phyloP scores from a whole-genome alignment of 371 early-diverging fungal genomes.

The Mortierella sp. region DNA sequence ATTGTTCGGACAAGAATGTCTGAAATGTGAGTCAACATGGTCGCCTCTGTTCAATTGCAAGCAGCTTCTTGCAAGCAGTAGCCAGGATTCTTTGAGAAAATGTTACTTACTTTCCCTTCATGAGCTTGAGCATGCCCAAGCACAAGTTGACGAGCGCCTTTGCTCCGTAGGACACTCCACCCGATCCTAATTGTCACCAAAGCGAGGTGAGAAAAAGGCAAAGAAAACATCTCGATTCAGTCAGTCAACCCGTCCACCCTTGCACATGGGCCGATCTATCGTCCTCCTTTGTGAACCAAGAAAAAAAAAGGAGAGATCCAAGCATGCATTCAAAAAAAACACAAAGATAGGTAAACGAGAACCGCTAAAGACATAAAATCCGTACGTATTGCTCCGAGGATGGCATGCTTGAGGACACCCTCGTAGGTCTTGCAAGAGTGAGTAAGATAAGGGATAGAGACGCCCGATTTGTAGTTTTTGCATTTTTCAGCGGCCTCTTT shows the following conservation, averaged over 20 bases:
- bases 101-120: constrained; percentile 42
- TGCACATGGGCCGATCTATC: not conserved
- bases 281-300: not conserved
- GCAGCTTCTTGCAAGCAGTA: no score
- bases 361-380: not conserved
- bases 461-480: constrained; percentile 50
- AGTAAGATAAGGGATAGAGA: constrained; percentile 45
- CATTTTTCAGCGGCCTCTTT: constrained; percentile 48
- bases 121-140: constrained; percentile 45
- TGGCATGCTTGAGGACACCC: constrained; percentile 52
- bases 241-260: not conserved
- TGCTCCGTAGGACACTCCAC: constrained; percentile 36
- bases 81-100: no score
- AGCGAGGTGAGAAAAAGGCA: not conserved
- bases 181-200: constrained; percentile 22
- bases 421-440: constrained; percentile 46
- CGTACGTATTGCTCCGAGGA: constrained; percentile 54
- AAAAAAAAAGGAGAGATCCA: constrained; percentile 6
- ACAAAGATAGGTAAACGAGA: not conserved
- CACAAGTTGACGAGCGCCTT: constrained; percentile 47
- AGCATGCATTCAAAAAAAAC: not conserved
- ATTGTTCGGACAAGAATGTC: no score
- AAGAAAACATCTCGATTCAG: not conserved
- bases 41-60: no score
- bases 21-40: no score